These are phyloP conservation scores for Blastobotrys attinorum DNA, from an alignment of 805 yeast species.

Conservation along the genomic window DNA sequence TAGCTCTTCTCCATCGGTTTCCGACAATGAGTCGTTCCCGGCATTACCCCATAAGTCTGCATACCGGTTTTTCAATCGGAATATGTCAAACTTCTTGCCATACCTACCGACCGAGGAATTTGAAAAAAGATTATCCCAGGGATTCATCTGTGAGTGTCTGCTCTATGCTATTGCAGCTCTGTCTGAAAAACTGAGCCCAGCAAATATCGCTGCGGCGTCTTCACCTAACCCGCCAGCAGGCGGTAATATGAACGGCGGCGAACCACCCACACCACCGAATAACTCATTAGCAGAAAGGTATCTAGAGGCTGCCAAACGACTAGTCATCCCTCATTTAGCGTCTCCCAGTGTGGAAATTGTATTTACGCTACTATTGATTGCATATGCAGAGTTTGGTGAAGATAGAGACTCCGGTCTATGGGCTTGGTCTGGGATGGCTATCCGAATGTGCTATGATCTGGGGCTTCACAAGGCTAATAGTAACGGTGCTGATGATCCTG, in stretches of 20 bases:
- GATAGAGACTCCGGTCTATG: conserved; percentile 25
- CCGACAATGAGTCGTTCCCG: not conserved
- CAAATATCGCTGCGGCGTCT: conserved; percentile 3
- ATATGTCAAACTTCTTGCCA: conserved; percentile 19
- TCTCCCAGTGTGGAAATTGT: conserved; percentile 23
- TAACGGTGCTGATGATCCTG: conserved; percentile 9
- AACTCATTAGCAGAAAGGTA: conserved; percentile 15
- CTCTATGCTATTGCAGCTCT: conserved; percentile 23
- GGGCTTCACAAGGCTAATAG: conserved; percentile 20
- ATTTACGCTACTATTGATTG: conserved; percentile 21
- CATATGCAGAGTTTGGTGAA: conserved; percentile 23
- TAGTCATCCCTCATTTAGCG: conserved; percentile 21
- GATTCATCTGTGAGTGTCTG: conserved; percentile 20
- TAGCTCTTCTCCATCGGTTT: not conserved
- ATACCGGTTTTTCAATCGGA: conserved; percentile 14
- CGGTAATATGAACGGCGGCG: not conserved
- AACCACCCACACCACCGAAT: not conserved
- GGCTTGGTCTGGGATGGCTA: conserved; percentile 26
- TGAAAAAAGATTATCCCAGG: conserved; percentile 14
- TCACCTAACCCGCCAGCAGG: conserved; percentile 1
- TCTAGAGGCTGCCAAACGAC: conserved; percentile 21
- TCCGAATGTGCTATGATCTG: conserved; percentile 24
- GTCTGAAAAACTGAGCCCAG: conserved; percentile 13
- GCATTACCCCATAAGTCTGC: conserved; percentile 12
- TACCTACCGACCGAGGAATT: conserved; percentile 17